These are phyloP conservation scores for Plectosphaerella cucumerina DNA, from an alignment of 2,329 filamentous ascomycete genomes.

Conservation along the genomic window DNA sequence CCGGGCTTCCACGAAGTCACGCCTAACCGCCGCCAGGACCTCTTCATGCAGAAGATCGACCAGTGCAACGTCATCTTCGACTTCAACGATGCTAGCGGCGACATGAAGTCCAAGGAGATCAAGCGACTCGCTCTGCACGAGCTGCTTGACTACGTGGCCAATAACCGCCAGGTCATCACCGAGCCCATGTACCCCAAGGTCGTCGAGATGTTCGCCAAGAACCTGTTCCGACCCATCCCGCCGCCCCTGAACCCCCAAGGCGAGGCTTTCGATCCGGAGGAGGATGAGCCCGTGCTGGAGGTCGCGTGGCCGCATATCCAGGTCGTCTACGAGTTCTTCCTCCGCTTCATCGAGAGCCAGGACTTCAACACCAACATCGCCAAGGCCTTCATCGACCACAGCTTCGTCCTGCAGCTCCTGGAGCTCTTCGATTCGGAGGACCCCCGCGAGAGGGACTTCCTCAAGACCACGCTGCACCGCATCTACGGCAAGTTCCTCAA, in stretches of 20 bases:
- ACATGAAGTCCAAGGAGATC: constrained; percentile 99
- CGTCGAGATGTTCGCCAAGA: constrained; percentile 99
- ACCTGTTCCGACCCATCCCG: constrained; percentile 93
- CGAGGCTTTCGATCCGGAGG: constrained; percentile 96
- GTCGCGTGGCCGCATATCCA: constrained; percentile 99
- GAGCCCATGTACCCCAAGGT: constrained; percentile 98
- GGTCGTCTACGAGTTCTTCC: constrained; percentile 98
- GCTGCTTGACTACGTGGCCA: constrained; percentile 94
- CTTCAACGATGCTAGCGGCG: constrained; percentile 95
- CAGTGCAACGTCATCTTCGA: constrained; percentile 99
- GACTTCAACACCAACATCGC: constrained; percentile 99
- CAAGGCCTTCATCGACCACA: constrained; percentile 97
- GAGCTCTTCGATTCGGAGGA: constrained; percentile 98
- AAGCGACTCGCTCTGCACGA: constrained; percentile 95
- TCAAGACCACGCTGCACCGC: constrained; percentile 95
- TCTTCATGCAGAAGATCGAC: constrained; percentile 99
- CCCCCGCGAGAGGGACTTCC: constrained; percentile 90
- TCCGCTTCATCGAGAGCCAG: constrained; percentile 97
- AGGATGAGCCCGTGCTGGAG: constrained; percentile 96
- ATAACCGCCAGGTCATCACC: constrained; percentile 96
- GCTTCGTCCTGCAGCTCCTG: constrained; percentile 93
- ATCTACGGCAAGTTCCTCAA: constrained; percentile 99
- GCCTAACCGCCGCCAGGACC: constrained; percentile 87
- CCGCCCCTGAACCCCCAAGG: constrained; percentile 97
- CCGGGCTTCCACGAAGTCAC: constrained; percentile 97